These are phyloP conservation scores for Malassezia psittaci DNA, from an alignment of 1,284 basidiomycete genomes.

Conservation along the genomic window DNA sequence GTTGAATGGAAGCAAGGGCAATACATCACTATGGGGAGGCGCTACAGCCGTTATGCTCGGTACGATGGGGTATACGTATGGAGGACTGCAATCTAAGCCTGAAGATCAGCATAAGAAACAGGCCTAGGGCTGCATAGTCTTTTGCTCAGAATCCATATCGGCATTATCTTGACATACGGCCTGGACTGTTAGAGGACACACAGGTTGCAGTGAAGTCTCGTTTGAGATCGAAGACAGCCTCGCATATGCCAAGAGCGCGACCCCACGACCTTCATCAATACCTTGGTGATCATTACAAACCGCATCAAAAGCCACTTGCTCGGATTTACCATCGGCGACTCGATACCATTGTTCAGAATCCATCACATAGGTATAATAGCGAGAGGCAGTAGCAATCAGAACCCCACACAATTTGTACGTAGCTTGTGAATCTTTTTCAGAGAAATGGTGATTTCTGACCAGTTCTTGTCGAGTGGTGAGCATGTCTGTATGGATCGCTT, in stretches of 20 bases:
- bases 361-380: slow-evolving; percentile 5
- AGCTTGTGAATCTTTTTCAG: neutral
- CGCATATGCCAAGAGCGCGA: slow-evolving; percentile 5
- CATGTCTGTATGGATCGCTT: neutral
- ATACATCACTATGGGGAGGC: slow-evolving; percentile 27
- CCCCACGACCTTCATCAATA: neutral
- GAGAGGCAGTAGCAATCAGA: neutral
- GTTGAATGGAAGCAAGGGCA: slow-evolving; percentile 27
- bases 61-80: slow-evolving; percentile 58
- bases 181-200: neutral
- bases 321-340: neutral
- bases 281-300: neutral
- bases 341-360: slow-evolving; percentile 4
- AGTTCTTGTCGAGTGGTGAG: neutral
- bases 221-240: neutral
- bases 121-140: neutral
- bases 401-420: slow-evolving; percentile 8
- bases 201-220: neutral
- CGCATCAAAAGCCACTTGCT: neutral
- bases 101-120: too few species aligned
- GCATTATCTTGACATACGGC: slow-evolving; percentile 9
- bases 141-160: neutral
- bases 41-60: slow-evolving; percentile 59
- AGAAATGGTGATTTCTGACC: neutral
- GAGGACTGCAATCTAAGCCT: slow-evolving; percentile 3